These are phyloP conservation scores for Coemansia sp. DNA, from an alignment of 192 early-diverging fungal species.

Conservation along the genomic window DNA sequence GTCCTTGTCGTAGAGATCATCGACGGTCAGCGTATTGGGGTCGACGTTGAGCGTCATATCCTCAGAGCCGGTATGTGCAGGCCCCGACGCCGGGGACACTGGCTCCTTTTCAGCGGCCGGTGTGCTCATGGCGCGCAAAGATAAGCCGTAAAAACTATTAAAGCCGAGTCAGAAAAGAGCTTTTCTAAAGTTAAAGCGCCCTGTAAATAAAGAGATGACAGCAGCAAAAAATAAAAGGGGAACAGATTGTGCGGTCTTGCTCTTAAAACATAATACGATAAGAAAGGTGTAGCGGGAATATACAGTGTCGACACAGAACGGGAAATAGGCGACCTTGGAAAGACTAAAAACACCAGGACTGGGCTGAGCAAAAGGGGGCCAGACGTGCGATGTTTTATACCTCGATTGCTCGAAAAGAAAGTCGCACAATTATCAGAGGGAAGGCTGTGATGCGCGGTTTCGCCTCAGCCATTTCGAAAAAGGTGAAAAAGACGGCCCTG, in stretches of 20 bases:
- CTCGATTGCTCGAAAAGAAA: constrained; percentile 13
- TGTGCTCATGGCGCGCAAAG: constrained; percentile 21
- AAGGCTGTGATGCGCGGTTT: constrained; percentile 12
- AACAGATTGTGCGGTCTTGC: neutral
- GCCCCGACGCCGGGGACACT: constrained; percentile 17
- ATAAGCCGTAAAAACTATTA: neutral
- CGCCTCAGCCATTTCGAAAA: constrained; percentile 5
- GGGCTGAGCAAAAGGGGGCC: constrained; percentile 9
- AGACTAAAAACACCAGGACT: constrained; percentile 1
- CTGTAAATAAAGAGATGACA: neutral
- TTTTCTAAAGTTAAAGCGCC: constrained; percentile 4
- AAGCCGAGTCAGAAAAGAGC: neutral
- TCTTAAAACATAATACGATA: constrained; percentile 13
- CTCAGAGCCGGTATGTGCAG: constrained; percentile 11
- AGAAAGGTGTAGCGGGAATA: constrained; percentile 14
- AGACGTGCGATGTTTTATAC: constrained; percentile 29
- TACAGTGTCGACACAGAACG: constrained; percentile 13
- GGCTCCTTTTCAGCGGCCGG: constrained; percentile 41
- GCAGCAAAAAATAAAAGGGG: neutral
- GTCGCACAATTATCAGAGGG: constrained; percentile 13
- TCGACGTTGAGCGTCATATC: constrained; percentile 58
- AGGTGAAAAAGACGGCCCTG: constrained; percentile 3
- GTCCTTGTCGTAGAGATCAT: constrained; percentile 80
- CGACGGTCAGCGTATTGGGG: constrained; percentile 62
- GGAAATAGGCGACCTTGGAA: constrained; percentile 9